A percentile compares a stretch with the other conserved stretches of the same genome.
Conservation (phyloP, 768 basidiomycete species). For the Fistulinella prunicolor region DNA sequence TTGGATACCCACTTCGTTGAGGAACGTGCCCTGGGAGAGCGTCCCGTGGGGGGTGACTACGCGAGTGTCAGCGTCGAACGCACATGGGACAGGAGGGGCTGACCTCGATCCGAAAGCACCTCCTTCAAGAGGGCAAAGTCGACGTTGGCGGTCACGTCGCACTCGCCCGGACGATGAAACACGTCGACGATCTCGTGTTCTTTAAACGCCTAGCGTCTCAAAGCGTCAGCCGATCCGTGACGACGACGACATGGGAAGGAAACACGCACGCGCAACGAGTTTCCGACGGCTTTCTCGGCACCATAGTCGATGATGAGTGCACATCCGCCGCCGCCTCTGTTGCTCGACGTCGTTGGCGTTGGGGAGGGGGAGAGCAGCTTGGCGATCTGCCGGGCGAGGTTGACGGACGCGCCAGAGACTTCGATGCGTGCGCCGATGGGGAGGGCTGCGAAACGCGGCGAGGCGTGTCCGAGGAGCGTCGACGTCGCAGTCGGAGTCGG, state of each 20-base stretch:
- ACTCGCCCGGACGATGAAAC: slow-evolving; percentile 81
- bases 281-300: slow-evolving; percentile 58
- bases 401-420: slow-evolving; percentile 70
- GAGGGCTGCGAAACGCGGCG: slow-evolving; percentile 64
- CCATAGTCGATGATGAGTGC: slow-evolving; percentile 93
- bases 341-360: background rate
- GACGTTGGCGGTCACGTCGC: slow-evolving; percentile 95
- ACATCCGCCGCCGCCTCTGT: too few species aligned
- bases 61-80: too few species aligned
- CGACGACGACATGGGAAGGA: background rate
- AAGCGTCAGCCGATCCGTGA: background rate
- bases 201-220: slow-evolving; percentile 71
- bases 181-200: slow-evolving; percentile 81
- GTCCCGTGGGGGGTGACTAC: slow-evolving; percentile 61
- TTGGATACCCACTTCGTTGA: slow-evolving; percentile 72
- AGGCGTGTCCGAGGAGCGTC: slow-evolving; percentile 57
- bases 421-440: slow-evolving; percentile 76
- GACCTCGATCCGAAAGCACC: slow-evolving; percentile 65
- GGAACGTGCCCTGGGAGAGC: slow-evolving; percentile 72
- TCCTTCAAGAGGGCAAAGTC: slow-evolving; percentile 90
- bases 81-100: slow-evolving; percentile 14
- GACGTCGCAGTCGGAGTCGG: slow-evolving; percentile 52
- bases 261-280: slow-evolving; percentile 77
- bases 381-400: slow-evolving; percentile 64
- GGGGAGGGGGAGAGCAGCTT: slow-evolving; percentile 46